These are phyloP conservation scores for Sclerotinia nivalis DNA, from an alignment of 2,329 filamentous ascomycete species.

Conservation along the genomic window DNA sequence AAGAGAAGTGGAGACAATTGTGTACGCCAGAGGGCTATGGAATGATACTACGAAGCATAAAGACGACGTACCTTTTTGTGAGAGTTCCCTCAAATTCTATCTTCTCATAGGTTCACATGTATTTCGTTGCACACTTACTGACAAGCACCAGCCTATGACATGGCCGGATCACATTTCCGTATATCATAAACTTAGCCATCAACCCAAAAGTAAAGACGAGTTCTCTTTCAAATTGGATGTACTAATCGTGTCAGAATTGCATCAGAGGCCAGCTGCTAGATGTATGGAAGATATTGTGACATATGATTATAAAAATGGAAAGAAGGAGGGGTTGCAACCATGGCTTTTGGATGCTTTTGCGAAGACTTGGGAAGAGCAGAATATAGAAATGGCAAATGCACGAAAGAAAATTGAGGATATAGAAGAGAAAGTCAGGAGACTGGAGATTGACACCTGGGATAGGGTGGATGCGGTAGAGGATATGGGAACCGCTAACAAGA, in stretches of 20 bases:
- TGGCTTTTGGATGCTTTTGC: slow-evolving; percentile 64
- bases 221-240: slow-evolving; percentile 60
- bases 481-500: slow-evolving; percentile 47
- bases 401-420: slow-evolving; percentile 64
- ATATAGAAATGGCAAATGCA: slow-evolving; percentile 56
- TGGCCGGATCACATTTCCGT: slow-evolving; percentile 82
- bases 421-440: slow-evolving; percentile 54
- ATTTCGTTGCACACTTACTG: neutral
- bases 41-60: slow-evolving; percentile 77
- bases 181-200: slow-evolving; percentile 69
- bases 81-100: slow-evolving; percentile 40
- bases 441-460: slow-evolving; percentile 78
- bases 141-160: slow-evolving; percentile 62
- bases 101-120: neutral
- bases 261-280: slow-evolving; percentile 70
- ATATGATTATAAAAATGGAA: slow-evolving; percentile 67
- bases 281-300: slow-evolving; percentile 77
- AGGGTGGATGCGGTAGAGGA: slow-evolving; percentile 70
- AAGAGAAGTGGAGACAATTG: slow-evolving; percentile 66
- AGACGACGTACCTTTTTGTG: slow-evolving; percentile 85
- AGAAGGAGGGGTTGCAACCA: slow-evolving; percentile 56
- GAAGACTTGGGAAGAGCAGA: slow-evolving; percentile 61
- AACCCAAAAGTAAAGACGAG: slow-evolving; percentile 31
- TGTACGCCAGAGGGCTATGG: slow-evolving; percentile 67
- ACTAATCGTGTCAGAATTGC: slow-evolving; percentile 72